A percentile compares a stretch with the other conserved stretches of the same genome.
Evolutionary conservation across 2,329 filamentous ascomycete species (phyloP).

Genomic region (Calonectria montana): DNA sequence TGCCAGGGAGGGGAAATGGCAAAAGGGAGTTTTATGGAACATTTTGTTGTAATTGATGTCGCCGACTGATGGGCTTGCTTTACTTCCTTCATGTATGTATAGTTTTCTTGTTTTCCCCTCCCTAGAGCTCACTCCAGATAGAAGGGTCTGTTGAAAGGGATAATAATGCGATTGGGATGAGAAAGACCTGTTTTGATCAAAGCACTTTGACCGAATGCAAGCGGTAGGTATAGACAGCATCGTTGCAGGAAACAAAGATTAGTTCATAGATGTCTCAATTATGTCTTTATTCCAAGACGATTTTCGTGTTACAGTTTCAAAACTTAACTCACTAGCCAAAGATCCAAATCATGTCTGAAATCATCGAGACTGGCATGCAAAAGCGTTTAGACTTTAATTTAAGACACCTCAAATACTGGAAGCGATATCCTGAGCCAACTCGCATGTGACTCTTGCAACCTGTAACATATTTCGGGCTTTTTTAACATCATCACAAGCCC

Average conservation of each 20-base stretch:
- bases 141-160: slow-evolving; percentile 12
- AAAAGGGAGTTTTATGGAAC: slow-evolving; percentile 29
- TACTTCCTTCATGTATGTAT: slow-evolving; percentile 36
- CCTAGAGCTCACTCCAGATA: slow-evolving; percentile 26
- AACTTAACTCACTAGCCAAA: not conserved
- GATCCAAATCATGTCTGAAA: too few relatives aligned
- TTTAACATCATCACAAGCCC: too few relatives aligned
- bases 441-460: too few relatives aligned
- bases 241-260: not conserved
- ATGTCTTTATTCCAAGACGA: not conserved
- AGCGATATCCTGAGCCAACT: too few relatives aligned
- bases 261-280: not conserved
- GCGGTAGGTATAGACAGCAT: not conserved
- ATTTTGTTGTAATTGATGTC: slow-evolving; percentile 41
- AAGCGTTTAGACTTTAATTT: too few relatives aligned
- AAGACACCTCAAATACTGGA: too few relatives aligned
- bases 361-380: too few relatives aligned
- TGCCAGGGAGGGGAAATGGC: slow-evolving; percentile 15
- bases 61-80: slow-evolving; percentile 30
- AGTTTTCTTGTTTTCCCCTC: slow-evolving; percentile 31
- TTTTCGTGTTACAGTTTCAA: not conserved
- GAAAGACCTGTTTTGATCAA: not conserved
- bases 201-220: not conserved
- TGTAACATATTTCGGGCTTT: too few relatives aligned
- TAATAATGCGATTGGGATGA: slow-evolving; percentile 14